Percentiles rank a stretch among this genome's conserved stretches.
Conservation (phyloP, 2,329 filamentous ascomycete genomes). For the Trichoderma sp. region DNA sequence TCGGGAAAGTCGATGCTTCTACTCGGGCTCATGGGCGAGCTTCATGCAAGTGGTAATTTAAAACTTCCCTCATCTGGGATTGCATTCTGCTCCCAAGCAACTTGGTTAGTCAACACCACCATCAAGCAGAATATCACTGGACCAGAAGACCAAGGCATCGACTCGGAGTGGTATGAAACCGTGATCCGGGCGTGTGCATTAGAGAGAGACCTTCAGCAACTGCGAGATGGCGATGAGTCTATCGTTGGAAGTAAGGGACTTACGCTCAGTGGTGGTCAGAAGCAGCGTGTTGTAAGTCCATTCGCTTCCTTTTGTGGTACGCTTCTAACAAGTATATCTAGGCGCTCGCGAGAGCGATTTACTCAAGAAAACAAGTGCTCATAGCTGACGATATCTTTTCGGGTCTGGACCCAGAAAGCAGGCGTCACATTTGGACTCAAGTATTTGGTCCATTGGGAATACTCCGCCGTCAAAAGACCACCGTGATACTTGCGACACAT, state of each 20-base stretch:
- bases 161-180: constrained; percentile 28
- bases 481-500: constrained; percentile 39
- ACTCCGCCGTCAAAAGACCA: constrained; percentile 35
- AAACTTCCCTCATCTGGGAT: neutral
- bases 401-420: constrained; percentile 42
- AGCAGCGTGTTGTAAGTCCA: constrained; percentile 28
- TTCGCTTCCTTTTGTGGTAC: neutral
- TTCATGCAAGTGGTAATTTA: neutral
- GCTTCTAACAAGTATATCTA: neutral
- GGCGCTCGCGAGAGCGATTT: constrained; percentile 42
- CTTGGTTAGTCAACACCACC: constrained; percentile 33
- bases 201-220: constrained; percentile 27
- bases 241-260: constrained; percentile 37
- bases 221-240: constrained; percentile 35
- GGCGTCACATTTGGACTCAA: constrained; percentile 38
- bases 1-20: constrained; percentile 16
- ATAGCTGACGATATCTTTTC: constrained; percentile 45
- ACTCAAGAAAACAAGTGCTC: constrained; percentile 33
- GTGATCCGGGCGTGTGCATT: constrained; percentile 33
- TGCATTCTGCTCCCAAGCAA: constrained; percentile 33
- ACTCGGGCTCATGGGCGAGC: neutral
- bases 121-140: constrained; percentile 36
- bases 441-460: constrained; percentile 42
- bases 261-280: constrained; percentile 39
- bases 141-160: constrained; percentile 16